Evolutionary conservation across 1,284 basidiomycete genomes (phyloP).

Genomic region (Tilletia walkeri): DNA sequence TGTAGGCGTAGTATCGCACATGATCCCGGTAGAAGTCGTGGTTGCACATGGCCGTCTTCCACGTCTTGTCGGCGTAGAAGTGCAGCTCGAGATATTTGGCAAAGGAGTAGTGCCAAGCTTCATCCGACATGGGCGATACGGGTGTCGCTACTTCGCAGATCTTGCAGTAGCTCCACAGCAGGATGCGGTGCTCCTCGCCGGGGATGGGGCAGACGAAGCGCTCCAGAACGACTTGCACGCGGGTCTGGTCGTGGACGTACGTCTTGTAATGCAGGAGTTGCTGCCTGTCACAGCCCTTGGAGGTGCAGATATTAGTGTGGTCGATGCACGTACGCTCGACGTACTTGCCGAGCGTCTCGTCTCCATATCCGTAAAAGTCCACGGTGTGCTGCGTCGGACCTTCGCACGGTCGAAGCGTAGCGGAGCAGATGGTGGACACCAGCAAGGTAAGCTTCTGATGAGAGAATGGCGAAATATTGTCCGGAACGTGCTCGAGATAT

Average conservation of each 20-base stretch:
- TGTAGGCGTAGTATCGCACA: conserved; percentile 81
- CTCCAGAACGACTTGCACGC: conserved; percentile 68
- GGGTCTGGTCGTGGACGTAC: conserved; percentile 82
- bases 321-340: conserved; percentile 77
- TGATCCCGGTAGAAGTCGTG: conserved; percentile 95
- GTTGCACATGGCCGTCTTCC: conserved; percentile 73
- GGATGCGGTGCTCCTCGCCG: conserved; percentile 68
- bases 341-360: conserved; percentile 87
- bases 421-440: conserved; percentile 70
- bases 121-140: conserved; percentile 83
- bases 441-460: conserved; percentile 82
- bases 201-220: conserved; percentile 55
- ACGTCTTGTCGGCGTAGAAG: conserved; percentile 80
- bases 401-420: conserved; percentile 59
- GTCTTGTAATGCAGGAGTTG: conserved; percentile 81
- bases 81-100: conserved; percentile 88
- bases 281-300: conserved; percentile 78
- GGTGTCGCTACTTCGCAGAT: conserved; percentile 63
- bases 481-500: conserved; percentile 68
- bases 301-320: conserved; percentile 68
- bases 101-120: conserved; percentile 89
- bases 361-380: conserved; percentile 88
- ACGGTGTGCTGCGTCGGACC: conserved; percentile 66
- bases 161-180: conserved; percentile 89
- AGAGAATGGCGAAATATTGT: conserved; percentile 74